Conservation (phyloP, 106 monocot species). For the Agapanthus africanus region DNA sequence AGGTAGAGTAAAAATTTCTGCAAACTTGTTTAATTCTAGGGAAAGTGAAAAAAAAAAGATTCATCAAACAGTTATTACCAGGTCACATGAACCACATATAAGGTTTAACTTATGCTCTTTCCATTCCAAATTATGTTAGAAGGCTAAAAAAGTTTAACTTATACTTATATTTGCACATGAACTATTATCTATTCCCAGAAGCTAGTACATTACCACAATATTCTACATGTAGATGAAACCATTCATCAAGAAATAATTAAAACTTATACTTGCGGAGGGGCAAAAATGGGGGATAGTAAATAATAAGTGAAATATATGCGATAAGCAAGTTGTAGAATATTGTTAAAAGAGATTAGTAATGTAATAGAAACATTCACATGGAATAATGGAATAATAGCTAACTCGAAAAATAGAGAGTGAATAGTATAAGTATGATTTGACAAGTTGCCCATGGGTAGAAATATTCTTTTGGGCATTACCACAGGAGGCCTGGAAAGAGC, state of each 20-base stretch:
- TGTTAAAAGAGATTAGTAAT: neutral
- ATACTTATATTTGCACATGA: neutral
- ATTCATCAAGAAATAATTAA: neutral
- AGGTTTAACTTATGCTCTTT: too few relatives aligned
- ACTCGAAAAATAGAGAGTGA: neutral
- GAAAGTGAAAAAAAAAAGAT: neutral
- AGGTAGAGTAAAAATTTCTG: neutral
- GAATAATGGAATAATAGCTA: neutral
- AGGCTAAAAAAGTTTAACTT: neutral
- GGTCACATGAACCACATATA: too few relatives aligned
- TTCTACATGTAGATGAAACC: neutral
- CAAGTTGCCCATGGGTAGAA: neutral
- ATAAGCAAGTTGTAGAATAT: neutral
- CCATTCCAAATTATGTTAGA: neutral
- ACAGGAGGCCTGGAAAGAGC: conserved; percentile 91
- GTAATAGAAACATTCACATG: neutral
- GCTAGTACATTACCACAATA: neutral
- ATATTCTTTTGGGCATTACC: conserved; percentile 37
- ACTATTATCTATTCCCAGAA: neutral
- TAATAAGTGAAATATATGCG: neutral
- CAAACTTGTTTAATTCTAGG: neutral
- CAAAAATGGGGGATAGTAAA: neutral
- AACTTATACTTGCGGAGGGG: neutral
- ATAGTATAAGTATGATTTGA: neutral
- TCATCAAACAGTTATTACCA: neutral